Evolutionary conservation across 495 filamentous ascomycete species (phyloP), one percentile per base, ranked within the genome.

Genomic region (Annulohypoxylon maeteangense): DNA sequence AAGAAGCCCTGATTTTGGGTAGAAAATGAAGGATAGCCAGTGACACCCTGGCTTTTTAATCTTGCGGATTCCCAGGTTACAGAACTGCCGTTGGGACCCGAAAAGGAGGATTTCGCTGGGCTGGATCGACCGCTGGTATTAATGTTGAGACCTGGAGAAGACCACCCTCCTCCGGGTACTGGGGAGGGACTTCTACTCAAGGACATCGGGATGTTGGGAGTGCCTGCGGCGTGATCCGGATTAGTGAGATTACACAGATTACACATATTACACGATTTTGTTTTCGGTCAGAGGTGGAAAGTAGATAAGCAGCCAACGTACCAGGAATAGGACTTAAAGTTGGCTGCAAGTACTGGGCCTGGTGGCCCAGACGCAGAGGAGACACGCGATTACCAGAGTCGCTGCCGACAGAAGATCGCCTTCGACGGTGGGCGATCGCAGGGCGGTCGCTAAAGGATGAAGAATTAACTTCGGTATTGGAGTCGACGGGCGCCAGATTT

Each of bases 21-120:
- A 63, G 90, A 87, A 78, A 95, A 96, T n/a, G 90, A 90, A 6
- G 92, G 90, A 79, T 94, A 93, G 18, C 90, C 87, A 62, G 89
- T 67, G 67, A 82, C 89, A 51, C 91, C 88, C 29, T 72, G 77
- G 60, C 89, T 88, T 48, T 93, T 91, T 70, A 89, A 90, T 71
- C 90, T 91, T 27, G 92, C 91, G 75, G 92, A 93, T 31, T 93
- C 90, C 94, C 94, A 98, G 22, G 91, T 92, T 48, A 93, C 88
- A 45, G 82, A 79, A 42, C 83, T 83, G 8, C 87, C 86, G 71
- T 84, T 88, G 8, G 82, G 80, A 40, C 79, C 82, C 20, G 84
- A 82, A 55, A 80, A 79, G 12, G 71, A 68, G n/a, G 69, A 74
- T 56, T 76, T 81, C 61, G 84, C 80, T 29, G 92, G 91, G 74